phyloP scores from a whole-genome alignment of 148 eudicot species.

The Chenopodium album region DNA sequence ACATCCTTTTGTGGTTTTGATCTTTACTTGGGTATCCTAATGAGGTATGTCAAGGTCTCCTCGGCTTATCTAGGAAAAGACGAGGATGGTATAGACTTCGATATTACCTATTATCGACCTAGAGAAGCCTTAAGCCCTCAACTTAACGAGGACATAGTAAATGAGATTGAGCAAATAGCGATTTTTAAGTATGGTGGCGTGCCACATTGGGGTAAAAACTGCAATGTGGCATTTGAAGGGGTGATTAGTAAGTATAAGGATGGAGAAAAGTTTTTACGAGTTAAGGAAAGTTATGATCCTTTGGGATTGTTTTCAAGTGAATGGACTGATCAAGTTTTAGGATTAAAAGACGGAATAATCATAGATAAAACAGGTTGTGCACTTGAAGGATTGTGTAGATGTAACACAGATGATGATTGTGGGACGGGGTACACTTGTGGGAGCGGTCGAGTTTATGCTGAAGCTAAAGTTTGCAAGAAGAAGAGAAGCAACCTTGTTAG shows the following conservation, averaged over 20 bases:
- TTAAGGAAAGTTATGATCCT: constrained; percentile 13
- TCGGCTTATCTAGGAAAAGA: constrained; percentile 16
- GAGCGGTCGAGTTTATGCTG: background rate
- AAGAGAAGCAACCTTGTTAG: background rate
- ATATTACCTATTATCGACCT: constrained; percentile 5
- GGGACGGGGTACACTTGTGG: constrained; percentile 2
- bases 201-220: constrained; percentile 23
- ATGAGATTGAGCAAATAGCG: constrained; percentile 18
- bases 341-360: background rate
- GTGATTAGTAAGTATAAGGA: constrained; percentile 11
- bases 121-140: background rate
- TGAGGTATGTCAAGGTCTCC: constrained; percentile 15
- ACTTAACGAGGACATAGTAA: background rate
- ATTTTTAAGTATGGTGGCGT: constrained; percentile 7
- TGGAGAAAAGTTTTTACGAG: constrained; percentile 4
- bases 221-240: constrained; percentile 5
- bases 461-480: constrained; percentile 14
- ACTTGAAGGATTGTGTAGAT: constrained; percentile 18
- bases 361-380: background rate
- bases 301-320: constrained; percentile 16
- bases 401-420: background rate
- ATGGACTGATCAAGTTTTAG: constrained; percentile 20
- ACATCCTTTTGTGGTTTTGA: constrained; percentile 10
- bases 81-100: constrained; percentile 15
- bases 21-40: background rate